phyloP scores from a whole-genome alignment of 768 basidiomycete genomes.

The Leccinum longicurvipes region DNA sequence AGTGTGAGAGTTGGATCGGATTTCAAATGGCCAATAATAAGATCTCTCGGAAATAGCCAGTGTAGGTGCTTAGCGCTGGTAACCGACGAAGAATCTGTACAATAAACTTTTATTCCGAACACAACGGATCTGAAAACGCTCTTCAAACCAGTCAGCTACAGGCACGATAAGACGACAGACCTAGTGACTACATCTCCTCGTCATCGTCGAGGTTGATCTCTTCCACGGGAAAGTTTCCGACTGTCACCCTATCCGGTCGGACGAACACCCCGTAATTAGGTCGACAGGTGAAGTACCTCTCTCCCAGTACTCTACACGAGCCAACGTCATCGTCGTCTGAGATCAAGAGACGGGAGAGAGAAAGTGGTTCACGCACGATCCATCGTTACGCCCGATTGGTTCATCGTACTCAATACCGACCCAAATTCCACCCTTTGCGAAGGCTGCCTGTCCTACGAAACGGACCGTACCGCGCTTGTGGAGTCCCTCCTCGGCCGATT shows the following conservation, averaged over 20 bases:
- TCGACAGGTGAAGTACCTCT: constrained; percentile 78
- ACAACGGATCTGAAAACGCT: background rate
- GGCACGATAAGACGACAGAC: background rate
- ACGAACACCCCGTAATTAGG: constrained; percentile 85
- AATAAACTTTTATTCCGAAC: background rate
- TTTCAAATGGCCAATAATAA: no score
- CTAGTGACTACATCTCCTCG: constrained; percentile 59
- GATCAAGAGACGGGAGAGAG: background rate
- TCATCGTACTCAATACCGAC: constrained; percentile 95
- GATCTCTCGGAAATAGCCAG: no score
- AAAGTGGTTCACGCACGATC: constrained; percentile 64
- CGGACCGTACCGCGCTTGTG: constrained; percentile 79
- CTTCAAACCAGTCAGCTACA: background rate
- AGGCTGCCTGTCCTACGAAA: constrained; percentile 80
- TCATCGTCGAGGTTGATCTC: constrained; percentile 74
- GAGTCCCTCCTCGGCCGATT: constrained; percentile 63
- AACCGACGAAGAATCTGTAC: no score
- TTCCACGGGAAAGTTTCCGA: constrained; percentile 86
- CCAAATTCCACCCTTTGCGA: constrained; percentile 70
- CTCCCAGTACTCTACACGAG: constrained; percentile 67
- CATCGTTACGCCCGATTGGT: constrained; percentile 93
- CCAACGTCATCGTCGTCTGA: background rate
- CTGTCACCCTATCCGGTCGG: constrained; percentile 70
- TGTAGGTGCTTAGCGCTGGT: no score
- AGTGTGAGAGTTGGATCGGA: no score